Conservation (phyloP, 345 rosid genomes). For the Crucihimalaya himalaica region DNA sequence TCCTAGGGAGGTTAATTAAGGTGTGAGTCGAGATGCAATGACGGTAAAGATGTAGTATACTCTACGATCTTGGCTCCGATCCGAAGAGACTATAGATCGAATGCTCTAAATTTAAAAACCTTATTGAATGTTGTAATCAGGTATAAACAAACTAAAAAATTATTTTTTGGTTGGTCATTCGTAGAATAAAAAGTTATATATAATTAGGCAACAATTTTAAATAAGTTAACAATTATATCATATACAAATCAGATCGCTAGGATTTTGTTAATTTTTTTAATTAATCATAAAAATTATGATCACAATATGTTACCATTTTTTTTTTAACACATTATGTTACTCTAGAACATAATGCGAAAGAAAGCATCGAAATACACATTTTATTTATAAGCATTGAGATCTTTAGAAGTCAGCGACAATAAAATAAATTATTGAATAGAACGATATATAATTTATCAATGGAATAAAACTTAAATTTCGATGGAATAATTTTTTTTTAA, state of each 20-base stretch:
- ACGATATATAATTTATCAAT: background rate
- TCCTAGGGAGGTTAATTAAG: background rate
- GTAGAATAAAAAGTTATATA: background rate
- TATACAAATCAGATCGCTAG: background rate
- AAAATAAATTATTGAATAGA: background rate
- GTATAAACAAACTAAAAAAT: background rate
- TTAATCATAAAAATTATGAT: background rate
- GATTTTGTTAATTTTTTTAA: background rate
- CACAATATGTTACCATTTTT: background rate
- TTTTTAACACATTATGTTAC: background rate
- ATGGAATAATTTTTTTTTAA: background rate
- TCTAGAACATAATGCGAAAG: background rate
- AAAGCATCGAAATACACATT: background rate
- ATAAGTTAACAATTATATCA: background rate
- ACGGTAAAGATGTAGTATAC: background rate
- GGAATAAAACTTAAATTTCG: background rate
- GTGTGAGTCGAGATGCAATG: background rate
- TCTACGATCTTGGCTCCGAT: background rate
- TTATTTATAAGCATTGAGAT: slow-evolving; percentile 1
- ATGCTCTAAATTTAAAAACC: background rate
- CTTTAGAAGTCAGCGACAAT: background rate
- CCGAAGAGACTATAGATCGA: background rate
- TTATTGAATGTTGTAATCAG: background rate
- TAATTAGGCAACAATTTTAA: background rate
- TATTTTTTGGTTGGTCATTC: background rate